Base-by-base conservation (phyloP, 2,329 filamentous ascomycete species). In the Cladosporium sphaerospermum region DNA sequence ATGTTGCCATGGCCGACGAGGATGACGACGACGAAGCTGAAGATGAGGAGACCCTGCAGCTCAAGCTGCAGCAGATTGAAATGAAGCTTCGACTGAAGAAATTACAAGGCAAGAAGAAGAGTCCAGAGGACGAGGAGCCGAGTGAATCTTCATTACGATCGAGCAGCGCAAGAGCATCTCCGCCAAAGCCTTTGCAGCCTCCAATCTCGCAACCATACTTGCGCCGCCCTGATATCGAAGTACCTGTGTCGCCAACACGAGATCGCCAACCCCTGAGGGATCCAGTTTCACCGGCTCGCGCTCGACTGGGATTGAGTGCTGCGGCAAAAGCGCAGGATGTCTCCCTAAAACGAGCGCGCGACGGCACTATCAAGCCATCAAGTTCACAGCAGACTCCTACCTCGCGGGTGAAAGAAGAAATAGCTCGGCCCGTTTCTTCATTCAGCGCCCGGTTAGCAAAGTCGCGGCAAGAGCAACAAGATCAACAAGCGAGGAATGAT, bases 381-480 rank as follows among this genome's bases (percentile, higher is more conserved):
- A 53, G 59, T 5, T 65, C 69, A 13, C 43, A 40, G 31, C 52
- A 37, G n/a, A 23, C 52, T 10, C 45, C 43, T 32, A 36, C 43
- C 9, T 23, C 43, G 6, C 37, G 40, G 3, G 11, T 16, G 19
- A 51, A 23, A 9, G 32, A 51, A 14, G 48, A 51, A 16, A 43
- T 40, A 23, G 18, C 40, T 16, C 39, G 48, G 16, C 52, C 52
- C 3, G 52, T 54, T 2, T 54, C 52, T 19, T 54, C 52, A 9
- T 99, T 97, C 70, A 96, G 88, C 65, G 90, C 97, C 69, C 79
- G 91, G 44, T 80, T 99, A 56, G 85, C 88, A 1, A 83, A 88
- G 46, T 85, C 83, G 36, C 81, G 72, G 54, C 61, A 62, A 19
- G 69, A 69, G 41, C 71, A 73, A 13, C 69, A 70, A 39, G 69